Evolutionary conservation across 1,284 basidiomycete genomes (phyloP).

Genomic region (Cutaneotrichosporon dermatis): DNA sequence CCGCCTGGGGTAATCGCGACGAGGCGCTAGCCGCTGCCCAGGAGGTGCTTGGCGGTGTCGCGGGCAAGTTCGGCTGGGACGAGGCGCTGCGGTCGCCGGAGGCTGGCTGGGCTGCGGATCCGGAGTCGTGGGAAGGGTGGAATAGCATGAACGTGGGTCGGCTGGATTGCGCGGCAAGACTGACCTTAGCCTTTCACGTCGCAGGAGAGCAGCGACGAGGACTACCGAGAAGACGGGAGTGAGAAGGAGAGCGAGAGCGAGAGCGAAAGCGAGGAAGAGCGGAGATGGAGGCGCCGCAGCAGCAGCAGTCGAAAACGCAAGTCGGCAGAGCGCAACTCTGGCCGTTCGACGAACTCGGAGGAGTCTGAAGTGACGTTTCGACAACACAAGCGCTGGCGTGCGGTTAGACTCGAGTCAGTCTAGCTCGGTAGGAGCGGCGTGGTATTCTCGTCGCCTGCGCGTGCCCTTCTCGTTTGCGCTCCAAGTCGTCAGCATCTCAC

Average conservation of each 20-base stretch:
- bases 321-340: no score
- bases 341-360: no score
- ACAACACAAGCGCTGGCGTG: no score
- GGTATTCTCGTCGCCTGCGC: no score
- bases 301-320: no score
- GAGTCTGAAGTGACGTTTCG: no score
- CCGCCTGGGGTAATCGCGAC: neutral
- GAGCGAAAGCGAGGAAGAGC: neutral
- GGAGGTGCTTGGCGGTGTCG: neutral
- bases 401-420: no score
- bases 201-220: neutral
- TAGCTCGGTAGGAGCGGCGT: no score
- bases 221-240: neutral
- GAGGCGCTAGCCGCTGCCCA: neutral
- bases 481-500: no score
- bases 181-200: neutral
- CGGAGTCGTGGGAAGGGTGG: neutral
- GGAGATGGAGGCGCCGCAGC: neutral
- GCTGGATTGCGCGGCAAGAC: neutral
- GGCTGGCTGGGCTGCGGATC: neutral
- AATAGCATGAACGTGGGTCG: neutral
- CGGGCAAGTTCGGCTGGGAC: neutral
- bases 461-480: no score
- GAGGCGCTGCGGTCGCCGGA: neutral
- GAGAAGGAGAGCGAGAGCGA: no score